phyloP scores from a whole-genome alignment of 305 asterid genomes.

The Rubia peregrina region DNA sequence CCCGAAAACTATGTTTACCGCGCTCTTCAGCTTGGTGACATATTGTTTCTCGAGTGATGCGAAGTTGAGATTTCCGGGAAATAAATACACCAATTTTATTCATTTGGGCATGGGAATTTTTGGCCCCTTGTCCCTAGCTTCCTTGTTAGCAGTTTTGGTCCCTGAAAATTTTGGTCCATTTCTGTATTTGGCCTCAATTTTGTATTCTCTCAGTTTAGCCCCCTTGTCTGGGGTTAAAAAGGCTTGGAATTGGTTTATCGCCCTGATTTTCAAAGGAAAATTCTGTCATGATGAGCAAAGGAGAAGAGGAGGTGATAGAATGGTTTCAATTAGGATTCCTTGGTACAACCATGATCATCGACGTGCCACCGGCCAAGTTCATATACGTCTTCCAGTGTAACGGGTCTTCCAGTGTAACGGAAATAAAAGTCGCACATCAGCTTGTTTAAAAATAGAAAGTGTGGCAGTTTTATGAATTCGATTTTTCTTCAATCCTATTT shows the following conservation, averaged over 20 bases:
- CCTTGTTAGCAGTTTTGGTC: not conserved
- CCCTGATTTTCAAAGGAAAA: not conserved
- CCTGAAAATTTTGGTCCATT: not conserved
- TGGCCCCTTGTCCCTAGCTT: slow-evolving; percentile 2
- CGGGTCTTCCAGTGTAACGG: no score
- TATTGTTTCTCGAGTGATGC: not conserved
- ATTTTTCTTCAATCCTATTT: no score
- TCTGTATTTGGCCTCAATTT: not conserved
- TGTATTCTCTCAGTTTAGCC: slow-evolving; percentile 1
- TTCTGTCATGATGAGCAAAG: not conserved
- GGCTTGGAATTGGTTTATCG: not conserved
- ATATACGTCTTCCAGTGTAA: not conserved
- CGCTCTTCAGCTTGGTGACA: not conserved
- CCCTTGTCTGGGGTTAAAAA: not conserved
- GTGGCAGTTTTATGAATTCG: not conserved
- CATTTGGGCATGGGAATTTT: not conserved
- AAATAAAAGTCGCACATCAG: no score
- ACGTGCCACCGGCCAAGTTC: not conserved
- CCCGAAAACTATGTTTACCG: not conserved
- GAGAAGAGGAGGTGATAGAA: not conserved
- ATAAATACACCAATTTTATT: not conserved
- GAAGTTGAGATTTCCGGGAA: not conserved
- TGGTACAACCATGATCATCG: not conserved
- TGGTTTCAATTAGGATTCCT: not conserved
- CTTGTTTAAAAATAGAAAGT: not conserved